Evolutionary conservation across 768 basidiomycete species (phyloP).

Genomic region (Termitomyces sp.): DNA sequence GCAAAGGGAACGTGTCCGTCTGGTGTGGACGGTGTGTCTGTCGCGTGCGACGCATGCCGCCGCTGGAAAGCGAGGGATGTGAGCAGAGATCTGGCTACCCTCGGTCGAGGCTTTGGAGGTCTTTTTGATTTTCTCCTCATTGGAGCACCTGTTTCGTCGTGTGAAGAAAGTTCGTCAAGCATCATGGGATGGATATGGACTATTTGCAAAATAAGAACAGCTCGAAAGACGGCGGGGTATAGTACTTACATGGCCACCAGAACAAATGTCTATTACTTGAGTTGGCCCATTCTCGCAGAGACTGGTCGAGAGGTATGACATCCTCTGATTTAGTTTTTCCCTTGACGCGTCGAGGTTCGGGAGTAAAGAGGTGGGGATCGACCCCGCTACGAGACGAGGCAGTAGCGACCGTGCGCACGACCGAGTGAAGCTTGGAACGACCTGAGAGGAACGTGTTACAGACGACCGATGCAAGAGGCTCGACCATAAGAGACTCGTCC

Average conservation of each 20-base stretch:
- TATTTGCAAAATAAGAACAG: conserved; percentile 5
- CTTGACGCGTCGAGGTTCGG: conserved; percentile 46
- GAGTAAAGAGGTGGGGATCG: conserved; percentile 51
- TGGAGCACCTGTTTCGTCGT: conserved; percentile 4
- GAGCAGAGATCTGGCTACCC: neutral
- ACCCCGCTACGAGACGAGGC: conserved; percentile 27
- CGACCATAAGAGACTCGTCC: conserved; percentile 47
- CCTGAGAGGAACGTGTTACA: conserved; percentile 43
- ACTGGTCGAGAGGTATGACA: conserved; percentile 20
- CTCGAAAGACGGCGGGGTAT: neutral
- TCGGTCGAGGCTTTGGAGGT: neutral
- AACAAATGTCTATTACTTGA: conserved; percentile 39
- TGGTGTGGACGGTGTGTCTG: neutral
- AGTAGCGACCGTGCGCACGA: conserved; percentile 15
- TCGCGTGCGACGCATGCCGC: conserved; percentile 15
- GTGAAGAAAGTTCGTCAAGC: conserved; percentile 28
- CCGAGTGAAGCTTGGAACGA: conserved; percentile 22
- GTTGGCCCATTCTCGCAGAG: conserved; percentile 45
- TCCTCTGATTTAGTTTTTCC: conserved; percentile 47
- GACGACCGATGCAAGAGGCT: conserved; percentile 56
- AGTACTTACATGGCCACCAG: conserved; percentile 38
- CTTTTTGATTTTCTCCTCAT: conserved; percentile 5
- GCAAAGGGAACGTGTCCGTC: neutral
- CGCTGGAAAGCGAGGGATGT: conserved; percentile 14
- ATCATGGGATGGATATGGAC: conserved; percentile 32